Evolutionary conservation across 805 yeast genomes (phyloP), one percentile per base, ranked within the genome.

Genomic region (Saitoella complicata): DNA sequence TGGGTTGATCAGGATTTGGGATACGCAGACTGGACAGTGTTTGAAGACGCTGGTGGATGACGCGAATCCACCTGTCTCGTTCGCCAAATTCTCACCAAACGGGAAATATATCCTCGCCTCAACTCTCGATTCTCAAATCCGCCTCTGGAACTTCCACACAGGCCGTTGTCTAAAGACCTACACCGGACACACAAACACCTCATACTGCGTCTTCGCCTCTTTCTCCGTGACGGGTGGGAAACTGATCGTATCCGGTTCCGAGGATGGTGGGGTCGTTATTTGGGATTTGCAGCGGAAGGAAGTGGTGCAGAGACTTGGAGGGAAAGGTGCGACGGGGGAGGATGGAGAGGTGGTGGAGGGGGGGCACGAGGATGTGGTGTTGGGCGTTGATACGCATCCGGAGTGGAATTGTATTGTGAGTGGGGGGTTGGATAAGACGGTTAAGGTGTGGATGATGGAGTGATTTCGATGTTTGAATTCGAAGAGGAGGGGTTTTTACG

Each of bases 61-160:
- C 54, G 72, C 81, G 47, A 76, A 78, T 51, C 45, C 52, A 35
- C 95, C 97, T 0, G 79, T 88, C 5, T 72, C 83, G 21, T 69
- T 71, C 50, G 87, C 85, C 1, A 66, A 69, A 46, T 75, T 83
- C 54, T 73, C 93, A 0, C 93, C 91, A 4, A 91, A 91, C 59
- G 85, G 93, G n/a, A 78, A 75, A 53, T 88, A 73, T 54, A 68
- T 91, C 5, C 63, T 86, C 38, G 83, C 88, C 34, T 74, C 84
- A 30, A 77, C 94, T 11, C 65, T 83, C 47, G 95, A 87, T 59
- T 94, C 94, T 2, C 65, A 71, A 5, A 65, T 87, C 2, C 67
- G 94, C 48, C 56, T 88, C 38, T 88, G 96, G 95, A 94, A 88
- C 60, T 85, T 82, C 60, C 75, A 83, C 73, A 71, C 74, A 52